Base-by-base conservation (phyloP, 306 rosid species). In the Trichosanthes cucumerina region DNA sequence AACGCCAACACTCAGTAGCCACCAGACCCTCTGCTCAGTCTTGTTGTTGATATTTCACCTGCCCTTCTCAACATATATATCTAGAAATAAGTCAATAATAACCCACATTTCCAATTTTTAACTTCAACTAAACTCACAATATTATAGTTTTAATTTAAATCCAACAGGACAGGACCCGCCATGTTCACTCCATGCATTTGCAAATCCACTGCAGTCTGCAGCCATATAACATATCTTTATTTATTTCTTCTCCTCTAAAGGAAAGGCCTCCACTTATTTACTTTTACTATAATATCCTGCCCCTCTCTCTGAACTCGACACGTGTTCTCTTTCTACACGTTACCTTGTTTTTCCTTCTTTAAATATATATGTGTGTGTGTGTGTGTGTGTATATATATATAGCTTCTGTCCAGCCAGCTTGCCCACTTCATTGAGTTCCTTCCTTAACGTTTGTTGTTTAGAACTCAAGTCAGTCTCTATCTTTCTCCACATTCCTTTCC, bases 201-300 rank as follows among this genome's bases (percentile, higher is more conserved):
- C 56, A 70, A 23, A 69, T 4, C 54, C 53, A 41, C n/a, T 43
- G 54, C 76, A 69, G 34, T 54, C 76, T 43, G 54, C 76, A 69
- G 34, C 76, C 76, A 43, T 41, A 69, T 12, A 21, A 39, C 16
- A 41, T 65, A 68, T 19, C n/a, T n/a, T n/a, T n/a, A n/a, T 19
- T 33, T 38, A 23, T 57, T 23, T 10, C 4, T 23, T 57, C 14
- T 49, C 54, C 54, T 49, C 43, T 49, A 7, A 16, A 28, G 33
- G 33, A 28, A 36, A 68, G 23, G 26, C 75, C 50, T 38, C 75
- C 75, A 16, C 11, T 46, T 46, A 9, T 46, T 50, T 39, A 26
- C 46, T 24, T 77, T 77, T 77, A 21, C 68, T 57, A 56, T 43
- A 77, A 77, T 77, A 60, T 36, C 19, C 49, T 76, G 28, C 68